phyloP scores from a whole-genome alignment of 495 filamentous ascomycete genomes.

The Geoglossum glabrum region DNA sequence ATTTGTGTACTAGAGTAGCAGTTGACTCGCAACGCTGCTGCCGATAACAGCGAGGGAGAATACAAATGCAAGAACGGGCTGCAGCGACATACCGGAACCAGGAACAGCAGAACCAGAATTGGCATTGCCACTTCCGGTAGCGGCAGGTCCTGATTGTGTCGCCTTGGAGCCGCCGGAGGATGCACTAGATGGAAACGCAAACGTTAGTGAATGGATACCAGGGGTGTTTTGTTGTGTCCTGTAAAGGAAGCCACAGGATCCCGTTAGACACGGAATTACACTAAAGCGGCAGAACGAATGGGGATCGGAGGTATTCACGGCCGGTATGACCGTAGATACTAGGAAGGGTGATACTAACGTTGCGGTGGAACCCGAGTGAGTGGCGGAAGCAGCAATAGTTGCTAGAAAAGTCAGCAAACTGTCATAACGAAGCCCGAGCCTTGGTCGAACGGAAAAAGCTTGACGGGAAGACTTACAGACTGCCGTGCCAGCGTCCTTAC shows the following conservation, averaged over 20 bases:
- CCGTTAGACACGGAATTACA: not conserved
- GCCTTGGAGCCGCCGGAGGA: not conserved
- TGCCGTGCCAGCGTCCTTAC: not conserved
- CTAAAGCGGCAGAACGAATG: not conserved
- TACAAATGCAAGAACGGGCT: not conserved
- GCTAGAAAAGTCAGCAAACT: not conserved
- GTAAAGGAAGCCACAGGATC: not conserved
- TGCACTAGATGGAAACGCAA: not conserved
- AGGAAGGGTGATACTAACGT: not conserved
- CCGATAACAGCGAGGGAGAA: not conserved
- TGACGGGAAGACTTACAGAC: not conserved
- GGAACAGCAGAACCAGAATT: not conserved
- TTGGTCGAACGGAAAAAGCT: not conserved
- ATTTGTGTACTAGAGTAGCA: not conserved
- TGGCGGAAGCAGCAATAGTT: not conserved
- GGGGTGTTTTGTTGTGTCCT: not conserved
- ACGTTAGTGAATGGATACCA: not conserved
- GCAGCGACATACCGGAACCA: not conserved
- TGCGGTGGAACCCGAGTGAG: not conserved
- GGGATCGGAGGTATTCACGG: not conserved
- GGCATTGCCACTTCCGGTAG: not conserved
- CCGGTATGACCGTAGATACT: not conserved
- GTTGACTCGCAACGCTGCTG: constrained; percentile 1
- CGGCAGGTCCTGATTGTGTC: not conserved
- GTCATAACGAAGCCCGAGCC: not conserved